These are phyloP conservation scores for Phytophthora ramorum DNA, from an alignment of 352 stramenopile genomes.

Conservation along the genomic window DNA sequence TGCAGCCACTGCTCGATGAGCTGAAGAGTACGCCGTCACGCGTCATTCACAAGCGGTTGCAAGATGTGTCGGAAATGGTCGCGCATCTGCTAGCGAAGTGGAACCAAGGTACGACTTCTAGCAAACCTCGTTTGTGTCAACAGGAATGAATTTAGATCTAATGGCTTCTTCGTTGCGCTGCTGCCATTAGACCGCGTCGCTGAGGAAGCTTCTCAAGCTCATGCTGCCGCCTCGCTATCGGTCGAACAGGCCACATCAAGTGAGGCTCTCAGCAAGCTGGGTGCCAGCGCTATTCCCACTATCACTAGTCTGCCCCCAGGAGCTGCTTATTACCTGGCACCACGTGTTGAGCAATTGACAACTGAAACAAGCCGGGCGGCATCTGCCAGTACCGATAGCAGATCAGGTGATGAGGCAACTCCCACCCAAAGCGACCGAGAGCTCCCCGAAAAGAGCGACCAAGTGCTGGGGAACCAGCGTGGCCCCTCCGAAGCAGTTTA, in stretches of 20 bases:
- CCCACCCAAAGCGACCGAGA: slow-evolving; percentile 20
- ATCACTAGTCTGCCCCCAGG: slow-evolving; percentile 38
- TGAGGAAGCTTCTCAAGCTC: slow-evolving; percentile 38
- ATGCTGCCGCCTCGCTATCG: slow-evolving; percentile 25
- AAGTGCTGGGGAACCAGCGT: slow-evolving; percentile 33
- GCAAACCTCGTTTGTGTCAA: neutral
- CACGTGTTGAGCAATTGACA: slow-evolving; percentile 31
- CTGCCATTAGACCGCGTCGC: slow-evolving; percentile 37
- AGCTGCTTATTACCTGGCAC: slow-evolving; percentile 40
- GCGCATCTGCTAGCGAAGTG: slow-evolving; percentile 73
- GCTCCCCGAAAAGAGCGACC: slow-evolving; percentile 20
- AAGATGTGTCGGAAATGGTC: slow-evolving; percentile 82
- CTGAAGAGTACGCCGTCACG: slow-evolving; percentile 61
- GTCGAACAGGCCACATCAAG: slow-evolving; percentile 31
- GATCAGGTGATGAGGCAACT: slow-evolving; percentile 27
- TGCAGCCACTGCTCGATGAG: slow-evolving; percentile 69
- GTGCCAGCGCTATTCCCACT: slow-evolving; percentile 22
- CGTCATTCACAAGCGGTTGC: slow-evolving; percentile 77
- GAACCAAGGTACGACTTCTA: slow-evolving; percentile 54
- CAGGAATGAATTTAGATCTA: neutral
- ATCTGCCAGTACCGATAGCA: slow-evolving; percentile 24
- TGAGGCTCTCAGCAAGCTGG: slow-evolving; percentile 21
- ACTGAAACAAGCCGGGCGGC: slow-evolving; percentile 20
- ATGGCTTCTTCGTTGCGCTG: neutral
- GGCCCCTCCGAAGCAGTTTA: slow-evolving; percentile 41